phyloP scores from a whole-genome alignment of 2,329 filamentous ascomycete species.

The Neocucurbitaria cava region DNA sequence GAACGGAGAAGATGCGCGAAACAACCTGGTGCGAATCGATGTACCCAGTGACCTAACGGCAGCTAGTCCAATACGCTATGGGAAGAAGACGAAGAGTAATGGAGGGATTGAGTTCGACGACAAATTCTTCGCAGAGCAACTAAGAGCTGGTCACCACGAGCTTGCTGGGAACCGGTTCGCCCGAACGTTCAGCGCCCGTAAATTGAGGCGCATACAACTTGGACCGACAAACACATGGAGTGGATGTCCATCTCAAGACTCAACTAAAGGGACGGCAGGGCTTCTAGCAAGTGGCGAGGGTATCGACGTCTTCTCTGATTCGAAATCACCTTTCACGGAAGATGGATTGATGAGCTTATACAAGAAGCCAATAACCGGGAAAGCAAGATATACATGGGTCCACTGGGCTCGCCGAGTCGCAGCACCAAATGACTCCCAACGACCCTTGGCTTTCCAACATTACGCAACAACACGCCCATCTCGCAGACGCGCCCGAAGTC shows the following conservation, averaged over 20 bases:
- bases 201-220: constrained; percentile 27
- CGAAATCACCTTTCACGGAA: constrained; percentile 45
- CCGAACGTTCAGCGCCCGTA: constrained; percentile 28
- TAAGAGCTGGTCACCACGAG: constrained; percentile 20
- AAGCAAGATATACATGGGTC: constrained; percentile 52
- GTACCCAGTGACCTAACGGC: constrained; percentile 23
- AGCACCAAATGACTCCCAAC: constrained; percentile 12
- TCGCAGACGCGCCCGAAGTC: constrained; percentile 5
- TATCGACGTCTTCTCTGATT: constrained; percentile 6
- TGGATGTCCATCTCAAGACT: constrained; percentile 4
- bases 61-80: constrained; percentile 1
- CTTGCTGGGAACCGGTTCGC: constrained; percentile 32
- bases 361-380: constrained; percentile 39
- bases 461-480: not conserved
- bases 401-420: constrained; percentile 50
- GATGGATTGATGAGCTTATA: constrained; percentile 48
- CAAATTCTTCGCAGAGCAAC: constrained; percentile 25
- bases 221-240: constrained; percentile 25
- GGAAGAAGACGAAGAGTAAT: not conserved
- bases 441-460: not conserved
- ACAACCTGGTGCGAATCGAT: constrained; percentile 10
- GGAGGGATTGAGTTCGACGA: constrained; percentile 36
- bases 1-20: not conserved
- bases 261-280: not conserved
- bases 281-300: constrained; percentile 23